phyloP scores from a whole-genome alignment of 2,329 filamentous ascomycete genomes.

The Alternaria dauci region DNA sequence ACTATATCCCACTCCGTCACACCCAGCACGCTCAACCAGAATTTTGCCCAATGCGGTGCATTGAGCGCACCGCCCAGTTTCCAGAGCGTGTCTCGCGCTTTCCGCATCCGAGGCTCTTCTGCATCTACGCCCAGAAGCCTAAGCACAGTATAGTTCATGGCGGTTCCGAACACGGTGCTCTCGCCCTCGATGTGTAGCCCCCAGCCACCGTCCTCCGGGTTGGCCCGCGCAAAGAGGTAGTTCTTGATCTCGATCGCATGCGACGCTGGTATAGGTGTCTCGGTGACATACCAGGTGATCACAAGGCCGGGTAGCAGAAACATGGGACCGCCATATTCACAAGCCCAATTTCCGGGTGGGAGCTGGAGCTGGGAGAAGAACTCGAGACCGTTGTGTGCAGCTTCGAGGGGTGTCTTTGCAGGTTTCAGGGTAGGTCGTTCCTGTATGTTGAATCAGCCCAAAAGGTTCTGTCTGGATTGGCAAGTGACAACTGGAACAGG shows the following conservation, averaged over 20 bases:
- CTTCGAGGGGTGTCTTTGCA: constrained; percentile 76
- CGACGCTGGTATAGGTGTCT: constrained; percentile 82
- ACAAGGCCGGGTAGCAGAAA: constrained; percentile 89
- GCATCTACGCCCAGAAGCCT: constrained; percentile 83
- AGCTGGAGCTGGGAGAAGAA: constrained; percentile 94
- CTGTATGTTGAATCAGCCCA: constrained; percentile 59
- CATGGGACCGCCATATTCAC: constrained; percentile 97
- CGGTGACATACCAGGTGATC: constrained; percentile 86
- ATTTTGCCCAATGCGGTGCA: constrained; percentile 95
- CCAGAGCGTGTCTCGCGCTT: constrained; percentile 82
- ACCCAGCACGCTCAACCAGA: constrained; percentile 87
- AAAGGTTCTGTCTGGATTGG: neutral
- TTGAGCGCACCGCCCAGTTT: constrained; percentile 84
- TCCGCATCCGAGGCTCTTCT: constrained; percentile 85
- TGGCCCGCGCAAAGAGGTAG: constrained; percentile 85
- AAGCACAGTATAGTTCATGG: constrained; percentile 84
- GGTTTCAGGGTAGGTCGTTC: constrained; percentile 74
- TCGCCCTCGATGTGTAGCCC: constrained; percentile 94
- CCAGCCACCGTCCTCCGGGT: constrained; percentile 94
- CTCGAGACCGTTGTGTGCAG: constrained; percentile 80
- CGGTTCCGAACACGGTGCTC: constrained; percentile 88
- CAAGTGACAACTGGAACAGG: neutral
- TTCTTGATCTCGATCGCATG: constrained; percentile 89
- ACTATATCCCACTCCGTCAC: constrained; percentile 90
- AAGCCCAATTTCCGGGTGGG: constrained; percentile 90